Conservation (phyloP, 148 eudicot species). For the Vaccinium darrowii region DNA sequence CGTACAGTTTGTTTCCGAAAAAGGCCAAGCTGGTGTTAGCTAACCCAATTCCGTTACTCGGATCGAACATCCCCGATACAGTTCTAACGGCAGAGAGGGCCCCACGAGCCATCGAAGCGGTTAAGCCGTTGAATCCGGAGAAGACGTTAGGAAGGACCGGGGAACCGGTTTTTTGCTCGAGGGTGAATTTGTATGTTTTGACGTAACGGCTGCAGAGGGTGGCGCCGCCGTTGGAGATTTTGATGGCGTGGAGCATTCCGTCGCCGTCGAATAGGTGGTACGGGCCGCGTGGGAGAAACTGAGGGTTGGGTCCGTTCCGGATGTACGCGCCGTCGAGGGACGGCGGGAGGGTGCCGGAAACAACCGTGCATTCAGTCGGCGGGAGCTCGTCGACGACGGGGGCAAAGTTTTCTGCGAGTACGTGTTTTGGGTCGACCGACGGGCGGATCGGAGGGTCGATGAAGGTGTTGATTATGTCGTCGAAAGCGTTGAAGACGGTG, state of each 20-base stretch:
- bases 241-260: slow-evolving; percentile 73
- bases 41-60: slow-evolving; percentile 40
- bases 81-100: slow-evolving; percentile 29
- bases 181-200: slow-evolving; percentile 52
- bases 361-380: slow-evolving; percentile 53
- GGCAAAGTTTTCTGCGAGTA: slow-evolving; percentile 64
- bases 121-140: slow-evolving; percentile 53
- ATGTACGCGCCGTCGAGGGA: slow-evolving; percentile 83
- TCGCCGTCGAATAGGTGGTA: slow-evolving; percentile 82
- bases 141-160: slow-evolving; percentile 51
- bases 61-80: slow-evolving; percentile 38
- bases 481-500: slow-evolving; percentile 43
- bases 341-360: slow-evolving; percentile 51
- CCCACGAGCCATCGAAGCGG: slow-evolving; percentile 47
- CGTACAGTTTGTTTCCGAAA: slow-evolving; percentile 40
- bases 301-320: slow-evolving; percentile 86
- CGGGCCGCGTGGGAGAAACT: slow-evolving; percentile 69
- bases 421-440: slow-evolving; percentile 53
- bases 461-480: slow-evolving; percentile 47
- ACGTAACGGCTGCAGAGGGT: slow-evolving; percentile 72
- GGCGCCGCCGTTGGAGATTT: slow-evolving; percentile 50
- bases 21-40: slow-evolving; percentile 62
- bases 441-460: slow-evolving; percentile 56
- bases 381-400: slow-evolving; percentile 73
- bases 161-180: slow-evolving; percentile 35